These are phyloP conservation scores for Liriodendron chinense DNA, from an alignment of 164 flowering plant genomes.

Conservation along the genomic window DNA sequence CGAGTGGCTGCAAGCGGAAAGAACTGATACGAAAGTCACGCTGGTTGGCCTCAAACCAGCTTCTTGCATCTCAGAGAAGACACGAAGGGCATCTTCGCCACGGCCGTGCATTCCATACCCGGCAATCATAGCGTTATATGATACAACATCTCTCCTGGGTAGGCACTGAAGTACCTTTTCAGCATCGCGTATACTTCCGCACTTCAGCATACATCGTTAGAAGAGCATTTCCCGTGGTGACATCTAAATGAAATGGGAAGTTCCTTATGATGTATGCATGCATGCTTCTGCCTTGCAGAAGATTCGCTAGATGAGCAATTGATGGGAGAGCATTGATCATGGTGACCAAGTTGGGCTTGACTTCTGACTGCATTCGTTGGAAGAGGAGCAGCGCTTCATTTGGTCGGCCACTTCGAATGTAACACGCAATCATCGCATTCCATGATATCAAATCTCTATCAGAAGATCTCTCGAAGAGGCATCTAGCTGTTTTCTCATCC, in stretches of 20 bases:
- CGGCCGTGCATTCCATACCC: conserved; percentile 57
- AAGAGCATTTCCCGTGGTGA: conserved; percentile 42
- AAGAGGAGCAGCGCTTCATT: conserved; percentile 39
- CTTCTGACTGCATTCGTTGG: conserved; percentile 37
- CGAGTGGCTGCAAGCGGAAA: conserved; percentile 67
- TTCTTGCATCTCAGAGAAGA: conserved; percentile 44
- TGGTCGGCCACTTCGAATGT: conserved; percentile 29
- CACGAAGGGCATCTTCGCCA: conserved; percentile 37
- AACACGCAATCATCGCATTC: conserved; percentile 57
- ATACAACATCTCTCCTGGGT: conserved; percentile 31
- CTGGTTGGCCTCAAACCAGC: conserved; percentile 43
- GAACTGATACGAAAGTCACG: conserved; percentile 46
- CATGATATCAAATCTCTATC: conserved; percentile 53
- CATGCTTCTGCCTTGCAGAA: conserved; percentile 42
- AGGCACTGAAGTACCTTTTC: conserved; percentile 33
- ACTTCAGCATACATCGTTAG: conserved; percentile 60
- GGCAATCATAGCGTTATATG: conserved; percentile 62
- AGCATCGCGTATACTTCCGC: conserved; percentile 45
- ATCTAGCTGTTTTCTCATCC: conserved; percentile 31
- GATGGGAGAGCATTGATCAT: conserved; percentile 41
- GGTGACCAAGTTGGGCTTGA: conserved; percentile 42
- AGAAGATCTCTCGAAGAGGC: conserved; percentile 38
- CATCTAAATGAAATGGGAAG: conserved; percentile 15
- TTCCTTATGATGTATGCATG: conserved; percentile 42
- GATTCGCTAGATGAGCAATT: conserved; percentile 36